Percentiles rank a stretch among this genome's conserved stretches.
Conservation (phyloP, 2,329 filamentous ascomycete genomes). For the Diaporthe helianthi region DNA sequence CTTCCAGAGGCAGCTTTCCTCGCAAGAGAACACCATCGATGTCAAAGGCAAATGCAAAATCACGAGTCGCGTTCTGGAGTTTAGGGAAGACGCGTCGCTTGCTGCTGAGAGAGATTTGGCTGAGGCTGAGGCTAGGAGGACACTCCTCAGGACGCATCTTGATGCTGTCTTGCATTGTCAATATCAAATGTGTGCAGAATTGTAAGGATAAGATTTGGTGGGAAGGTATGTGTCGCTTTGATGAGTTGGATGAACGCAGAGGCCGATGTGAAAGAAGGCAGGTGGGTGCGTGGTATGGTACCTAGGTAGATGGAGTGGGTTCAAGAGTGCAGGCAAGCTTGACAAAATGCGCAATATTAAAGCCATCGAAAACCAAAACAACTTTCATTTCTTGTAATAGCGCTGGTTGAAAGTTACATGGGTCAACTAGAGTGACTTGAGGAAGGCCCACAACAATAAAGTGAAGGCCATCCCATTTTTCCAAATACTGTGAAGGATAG, state of each 20-base stretch:
- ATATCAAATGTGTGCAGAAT: no score
- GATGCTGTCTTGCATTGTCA: not conserved
- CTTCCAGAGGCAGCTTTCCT: slow-evolving; percentile 66
- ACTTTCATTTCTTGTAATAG: no score
- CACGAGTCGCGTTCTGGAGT: not conserved
- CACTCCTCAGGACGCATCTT: not conserved
- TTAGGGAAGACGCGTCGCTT: not conserved
- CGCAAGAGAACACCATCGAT: slow-evolving; percentile 77
- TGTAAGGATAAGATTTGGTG: not conserved
- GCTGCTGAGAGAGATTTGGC: not conserved
- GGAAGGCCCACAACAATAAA: not conserved
- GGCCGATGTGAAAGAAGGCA: no score
- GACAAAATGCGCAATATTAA: not conserved
- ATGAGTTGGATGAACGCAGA: not conserved
- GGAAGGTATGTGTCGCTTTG: no score
- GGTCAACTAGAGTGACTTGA: accelerated
- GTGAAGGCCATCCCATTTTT: not conserved
- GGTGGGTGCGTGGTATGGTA: not conserved
- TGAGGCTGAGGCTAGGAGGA: not conserved
- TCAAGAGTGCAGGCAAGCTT: not conserved
- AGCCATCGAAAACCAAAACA: not conserved
- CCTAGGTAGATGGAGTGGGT: not conserved
- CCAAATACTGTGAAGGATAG: not conserved
- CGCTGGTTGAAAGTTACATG: not conserved
- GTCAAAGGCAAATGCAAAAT: slow-evolving; percentile 45